Evolutionary conservation across 1,284 basidiomycete genomes (phyloP), one percentile per base, ranked within the genome.

Genomic region (Malassezia vespertilionis): DNA sequence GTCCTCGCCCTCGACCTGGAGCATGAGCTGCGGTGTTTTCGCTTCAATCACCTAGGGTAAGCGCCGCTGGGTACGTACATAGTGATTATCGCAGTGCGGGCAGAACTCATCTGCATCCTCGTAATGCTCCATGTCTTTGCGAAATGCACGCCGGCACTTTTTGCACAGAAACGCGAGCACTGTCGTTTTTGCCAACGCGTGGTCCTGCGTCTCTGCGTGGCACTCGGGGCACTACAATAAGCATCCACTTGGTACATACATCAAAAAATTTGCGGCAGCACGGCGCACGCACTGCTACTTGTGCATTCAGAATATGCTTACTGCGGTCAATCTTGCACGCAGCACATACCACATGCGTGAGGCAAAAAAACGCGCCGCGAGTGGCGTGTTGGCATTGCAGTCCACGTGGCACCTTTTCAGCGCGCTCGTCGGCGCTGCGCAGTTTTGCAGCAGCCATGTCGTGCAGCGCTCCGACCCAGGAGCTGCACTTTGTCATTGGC

Each of bases 91-190:
- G 70, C 91, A 96, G 73, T 95, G 84, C 0, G 93, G 91, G 69
- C 93, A 97, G 72, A 82, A 96, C 74, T 97, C 91, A 70, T 97
- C 91, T 57, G 85, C 85, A 70, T 93, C 88, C 65, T 97, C 93
- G 67, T 87, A 96, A 22, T 72, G 74, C 0, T 76, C 60, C 82
- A 95, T 87, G 71, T 95, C 87, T 74, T 97, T 96, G 53, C 91
- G 75, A 72, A 97, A 96, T 2, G 87, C 89, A 73, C 90, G 90
- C 71, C 84, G 85, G 76, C 93, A 97, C 74, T 95, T 93, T 73
- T 97, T 97, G 77, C 93, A 97, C 61, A 86, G 75, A 71, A 97
- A 93, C 0, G 76, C 76, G 87, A 97, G 89, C 74, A 96, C 91
- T 34, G 75, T 77, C 40, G 86, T 87, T 73, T 82, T 84, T 10